Evolutionary conservation across 2,329 filamentous ascomycete species (phyloP).

Genomic region (Ramularia endophylla): DNA sequence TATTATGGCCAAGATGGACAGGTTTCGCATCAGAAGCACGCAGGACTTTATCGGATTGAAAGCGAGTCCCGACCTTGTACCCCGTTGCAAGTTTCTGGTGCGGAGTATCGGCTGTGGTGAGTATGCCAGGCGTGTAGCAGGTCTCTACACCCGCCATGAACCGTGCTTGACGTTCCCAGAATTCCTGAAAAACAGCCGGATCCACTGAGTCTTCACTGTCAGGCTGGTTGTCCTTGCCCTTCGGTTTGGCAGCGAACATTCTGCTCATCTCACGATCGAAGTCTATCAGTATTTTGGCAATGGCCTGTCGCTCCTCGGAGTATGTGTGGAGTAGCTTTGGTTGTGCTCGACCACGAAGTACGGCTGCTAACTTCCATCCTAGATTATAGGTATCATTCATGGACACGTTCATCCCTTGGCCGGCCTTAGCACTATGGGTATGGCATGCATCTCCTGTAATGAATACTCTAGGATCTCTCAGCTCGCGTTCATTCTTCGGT

Average conservation of each 20-base stretch:
- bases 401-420: slow-evolving; percentile 27
- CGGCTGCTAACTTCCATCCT: slow-evolving; percentile 29
- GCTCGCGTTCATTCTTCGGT: slow-evolving; percentile 49
- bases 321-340: slow-evolving; percentile 45
- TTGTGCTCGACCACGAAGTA: slow-evolving; percentile 33
- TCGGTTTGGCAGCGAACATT: slow-evolving; percentile 40
- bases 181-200: slow-evolving; percentile 30
- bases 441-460: slow-evolving; percentile 60
- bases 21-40: slow-evolving; percentile 32
- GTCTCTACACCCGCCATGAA: slow-evolving; percentile 32
- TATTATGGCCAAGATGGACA: slow-evolving; percentile 30
- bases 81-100: slow-evolving; percentile 28
- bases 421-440: slow-evolving; percentile 56
- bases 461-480: slow-evolving; percentile 53
- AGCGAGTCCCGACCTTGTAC: slow-evolving; percentile 28
- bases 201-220: slow-evolving; percentile 26
- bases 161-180: slow-evolving; percentile 26
- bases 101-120: slow-evolving; percentile 19
- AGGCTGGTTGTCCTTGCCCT: slow-evolving; percentile 14
- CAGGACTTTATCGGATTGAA: slow-evolving; percentile 29
- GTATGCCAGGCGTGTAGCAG: slow-evolving; percentile 21
- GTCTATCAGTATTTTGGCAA: slow-evolving; percentile 60
- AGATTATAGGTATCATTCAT: slow-evolving; percentile 29
- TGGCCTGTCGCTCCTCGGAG: slow-evolving; percentile 48
- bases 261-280: slow-evolving; percentile 46